Percentiles rank a stretch among this genome's conserved stretches.
These are phyloP conservation scores for Nicotiana benthamiana DNA, from an alignment of 257 asterid species.

Conservation along the genomic window DNA sequence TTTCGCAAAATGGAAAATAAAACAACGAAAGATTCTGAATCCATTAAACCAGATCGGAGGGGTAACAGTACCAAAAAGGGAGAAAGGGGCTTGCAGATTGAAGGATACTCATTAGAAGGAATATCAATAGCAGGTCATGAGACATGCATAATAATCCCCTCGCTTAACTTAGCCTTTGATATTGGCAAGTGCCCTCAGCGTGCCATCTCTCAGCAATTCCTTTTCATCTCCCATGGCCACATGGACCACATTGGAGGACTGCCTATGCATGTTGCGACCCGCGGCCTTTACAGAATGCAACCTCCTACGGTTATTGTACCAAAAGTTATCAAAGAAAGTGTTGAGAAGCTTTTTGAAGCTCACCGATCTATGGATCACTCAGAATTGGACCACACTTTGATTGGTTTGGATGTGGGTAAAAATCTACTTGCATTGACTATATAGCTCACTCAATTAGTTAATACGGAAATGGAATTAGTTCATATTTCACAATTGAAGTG, in stretches of 20 bases:
- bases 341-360: slow-evolving; percentile 85
- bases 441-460: neutral
- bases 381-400: slow-evolving; percentile 66
- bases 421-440: neutral
- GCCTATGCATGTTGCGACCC: slow-evolving; percentile 96
- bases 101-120: slow-evolving; percentile 68
- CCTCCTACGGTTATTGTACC: slow-evolving; percentile 91
- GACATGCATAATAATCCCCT: slow-evolving; percentile 75
- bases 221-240: slow-evolving; percentile 98
- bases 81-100: slow-evolving; percentile 48
- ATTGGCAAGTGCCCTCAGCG: slow-evolving; percentile 97
- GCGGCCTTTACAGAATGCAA: slow-evolving; percentile 70
- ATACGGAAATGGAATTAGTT: neutral
- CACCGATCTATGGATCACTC: slow-evolving; percentile 95
- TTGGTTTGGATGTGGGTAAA: slow-evolving; percentile 92
- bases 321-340: slow-evolving; percentile 55
- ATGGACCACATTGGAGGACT: slow-evolving; percentile 98
- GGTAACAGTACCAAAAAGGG: slow-evolving; percentile 29
- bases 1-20: neutral
- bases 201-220: slow-evolving; percentile 81
- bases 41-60: slow-evolving; percentile 8
- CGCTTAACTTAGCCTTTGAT: slow-evolving; percentile 78
- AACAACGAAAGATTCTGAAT: neutral
- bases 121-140: slow-evolving; percentile 95
- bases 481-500: neutral